phyloP scores from a whole-genome alignment of 768 basidiomycete species.

The Naganishia kalamii region DNA sequence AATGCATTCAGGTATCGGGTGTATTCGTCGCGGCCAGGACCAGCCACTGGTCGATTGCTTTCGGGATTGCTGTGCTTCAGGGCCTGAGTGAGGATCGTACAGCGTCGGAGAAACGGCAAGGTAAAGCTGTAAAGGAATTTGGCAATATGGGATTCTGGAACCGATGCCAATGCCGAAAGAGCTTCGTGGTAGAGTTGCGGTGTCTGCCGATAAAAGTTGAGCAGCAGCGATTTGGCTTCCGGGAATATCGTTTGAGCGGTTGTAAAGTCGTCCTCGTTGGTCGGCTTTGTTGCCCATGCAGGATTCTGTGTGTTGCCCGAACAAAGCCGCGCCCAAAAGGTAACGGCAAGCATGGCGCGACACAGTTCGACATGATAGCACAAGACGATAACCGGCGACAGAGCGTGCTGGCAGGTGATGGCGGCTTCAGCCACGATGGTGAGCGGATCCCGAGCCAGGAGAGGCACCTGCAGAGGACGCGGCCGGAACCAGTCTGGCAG shows the following conservation, averaged over 20 bases:
- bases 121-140: conserved; percentile 81
- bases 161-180: conserved; percentile 67
- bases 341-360: conserved; percentile 71
- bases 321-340: conserved; percentile 33
- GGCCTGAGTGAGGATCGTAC: conserved; percentile 74
- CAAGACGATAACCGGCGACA: conserved; percentile 79
- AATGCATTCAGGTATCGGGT: conserved; percentile 66
- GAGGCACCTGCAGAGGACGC: conserved; percentile 73
- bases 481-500: conserved; percentile 88
- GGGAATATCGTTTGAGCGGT: conserved; percentile 70
- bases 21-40: conserved; percentile 62
- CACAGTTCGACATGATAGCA: conserved; percentile 86
- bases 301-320: conserved; percentile 12
- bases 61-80: conserved; percentile 46
- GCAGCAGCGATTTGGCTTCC: conserved; percentile 46
- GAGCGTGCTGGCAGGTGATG: conserved; percentile 78
- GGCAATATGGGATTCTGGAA: conserved; percentile 77
- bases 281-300: conserved; percentile 23
- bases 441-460: conserved; percentile 84
- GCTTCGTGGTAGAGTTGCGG: conserved; percentile 80
- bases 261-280: conserved; percentile 51
- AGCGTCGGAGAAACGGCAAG: conserved; percentile 82
- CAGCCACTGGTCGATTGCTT: conserved; percentile 16
- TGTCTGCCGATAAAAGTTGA: conserved; percentile 82
- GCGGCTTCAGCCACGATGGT: conserved; percentile 84